phyloP scores from a whole-genome alignment of 176 grass and related monocot species.

The Oryza meyeriana region DNA sequence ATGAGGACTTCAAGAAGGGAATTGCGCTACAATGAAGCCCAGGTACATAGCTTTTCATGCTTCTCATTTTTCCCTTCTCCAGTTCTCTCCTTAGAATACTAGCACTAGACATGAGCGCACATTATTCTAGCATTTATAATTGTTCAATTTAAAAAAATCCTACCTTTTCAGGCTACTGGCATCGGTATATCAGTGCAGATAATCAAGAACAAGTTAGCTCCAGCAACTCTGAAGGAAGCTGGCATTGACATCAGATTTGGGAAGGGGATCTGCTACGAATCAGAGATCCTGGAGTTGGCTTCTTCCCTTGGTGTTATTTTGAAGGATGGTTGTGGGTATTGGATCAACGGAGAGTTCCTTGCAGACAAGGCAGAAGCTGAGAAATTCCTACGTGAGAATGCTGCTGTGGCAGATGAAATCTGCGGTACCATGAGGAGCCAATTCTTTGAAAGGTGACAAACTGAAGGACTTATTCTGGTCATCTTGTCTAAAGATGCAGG shows the following conservation, averaged over 20 bases:
- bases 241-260: constrained; percentile 75
- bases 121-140: background rate
- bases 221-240: constrained; percentile 71
- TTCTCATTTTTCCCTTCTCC: background rate
- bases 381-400: constrained; percentile 58
- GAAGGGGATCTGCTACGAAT: constrained; percentile 63
- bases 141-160: background rate
- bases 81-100: background rate
- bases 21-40: constrained; percentile 53
- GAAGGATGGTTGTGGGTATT: constrained; percentile 66
- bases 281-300: constrained; percentile 80
- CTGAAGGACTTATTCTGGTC: background rate
- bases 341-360: constrained; percentile 65
- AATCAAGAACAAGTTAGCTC: constrained; percentile 87
- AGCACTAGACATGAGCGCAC: background rate
- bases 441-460: constrained; percentile 47
- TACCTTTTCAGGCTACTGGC: constrained; percentile 61
- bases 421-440: constrained; percentile 46
- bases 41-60: constrained; percentile 29
- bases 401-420: constrained; percentile 46
- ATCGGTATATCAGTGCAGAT: constrained; percentile 71
- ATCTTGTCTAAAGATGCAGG: background rate
- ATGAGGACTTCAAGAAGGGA: constrained; percentile 85
- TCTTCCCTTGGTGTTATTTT: constrained; percentile 50
- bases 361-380: constrained; percentile 58